Evolutionary conservation across 768 basidiomycete species (phyloP).

Genomic region (Piloderma croceum): DNA sequence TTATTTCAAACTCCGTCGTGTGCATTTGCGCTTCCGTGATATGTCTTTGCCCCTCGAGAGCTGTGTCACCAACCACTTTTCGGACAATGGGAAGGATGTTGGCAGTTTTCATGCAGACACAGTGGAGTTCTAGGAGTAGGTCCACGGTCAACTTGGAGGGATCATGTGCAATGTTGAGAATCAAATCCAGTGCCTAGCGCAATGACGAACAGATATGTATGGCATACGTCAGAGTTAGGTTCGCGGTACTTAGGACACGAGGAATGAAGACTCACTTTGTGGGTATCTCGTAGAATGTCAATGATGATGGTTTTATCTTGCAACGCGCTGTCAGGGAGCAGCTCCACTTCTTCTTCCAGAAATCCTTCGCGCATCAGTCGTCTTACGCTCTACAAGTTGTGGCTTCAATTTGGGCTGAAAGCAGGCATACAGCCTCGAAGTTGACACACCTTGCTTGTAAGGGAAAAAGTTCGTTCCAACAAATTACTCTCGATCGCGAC

Average conservation of each 20-base stretch:
- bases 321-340: background rate
- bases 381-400: background rate
- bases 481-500: background rate
- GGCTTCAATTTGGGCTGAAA: background rate
- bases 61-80: background rate
- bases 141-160: background rate
- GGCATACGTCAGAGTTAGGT: background rate
- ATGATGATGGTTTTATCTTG: background rate
- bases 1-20: too few relatives aligned
- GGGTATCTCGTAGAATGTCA: background rate
- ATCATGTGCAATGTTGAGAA: background rate
- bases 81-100: background rate
- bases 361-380: background rate
- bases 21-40: too few relatives aligned
- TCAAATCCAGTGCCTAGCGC: background rate
- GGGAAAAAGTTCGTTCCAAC: background rate
- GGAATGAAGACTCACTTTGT: background rate
- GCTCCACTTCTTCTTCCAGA: background rate
- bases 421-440: background rate
- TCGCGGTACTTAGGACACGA: background rate
- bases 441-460: background rate
- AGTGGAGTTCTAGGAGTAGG: background rate
- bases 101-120: background rate
- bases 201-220: too few relatives aligned
- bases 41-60: too few relatives aligned